Percentiles rank a stretch among this genome's conserved stretches.
These are phyloP conservation scores for Lippia alba DNA, from an alignment of 305 asterid genomes.

Conservation along the genomic window DNA sequence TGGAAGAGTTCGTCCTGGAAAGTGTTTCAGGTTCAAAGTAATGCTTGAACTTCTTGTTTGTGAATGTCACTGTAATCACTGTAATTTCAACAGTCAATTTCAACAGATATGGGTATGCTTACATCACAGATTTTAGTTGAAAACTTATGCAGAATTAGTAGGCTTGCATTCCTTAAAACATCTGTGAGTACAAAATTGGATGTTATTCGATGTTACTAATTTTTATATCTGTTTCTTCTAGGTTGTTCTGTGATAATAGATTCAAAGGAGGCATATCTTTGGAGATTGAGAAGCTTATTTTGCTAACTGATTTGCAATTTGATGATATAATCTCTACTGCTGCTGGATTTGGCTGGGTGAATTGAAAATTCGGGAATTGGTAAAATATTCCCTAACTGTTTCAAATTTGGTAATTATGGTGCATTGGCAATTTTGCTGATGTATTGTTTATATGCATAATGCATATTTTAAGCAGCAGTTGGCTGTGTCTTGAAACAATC, in stretches of 20 bases:
- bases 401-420: not conserved
- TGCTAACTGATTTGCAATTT: constrained; percentile 60
- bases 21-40: too few species aligned
- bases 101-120: too few species aligned
- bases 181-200: constrained; percentile 53
- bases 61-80: too few species aligned
- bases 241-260: constrained; percentile 78
- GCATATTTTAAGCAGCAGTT: constrained; percentile 49
- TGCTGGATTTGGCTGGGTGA: constrained; percentile 57
- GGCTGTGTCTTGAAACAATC: constrained; percentile 49
- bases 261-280: constrained; percentile 73
- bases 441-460: constrained; percentile 26
- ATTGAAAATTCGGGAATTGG: constrained; percentile 87
- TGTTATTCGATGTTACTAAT: constrained; percentile 24
- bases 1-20: too few species aligned
- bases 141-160: constrained; percentile 76
- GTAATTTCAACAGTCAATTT: too few species aligned
- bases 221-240: constrained; percentile 32
- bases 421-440: constrained; percentile 6
- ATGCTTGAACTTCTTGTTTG: too few species aligned
- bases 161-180: constrained; percentile 59
- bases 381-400: constrained; percentile 34
- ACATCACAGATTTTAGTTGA: constrained; percentile 76
- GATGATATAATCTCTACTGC: constrained; percentile 55
- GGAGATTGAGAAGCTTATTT: constrained; percentile 69